A percentile compares a stretch with the other conserved stretches of the same genome.
These are phyloP conservation scores for Phlegmacium glaucopus DNA, from an alignment of 768 basidiomycete species.

Conservation along the genomic window DNA sequence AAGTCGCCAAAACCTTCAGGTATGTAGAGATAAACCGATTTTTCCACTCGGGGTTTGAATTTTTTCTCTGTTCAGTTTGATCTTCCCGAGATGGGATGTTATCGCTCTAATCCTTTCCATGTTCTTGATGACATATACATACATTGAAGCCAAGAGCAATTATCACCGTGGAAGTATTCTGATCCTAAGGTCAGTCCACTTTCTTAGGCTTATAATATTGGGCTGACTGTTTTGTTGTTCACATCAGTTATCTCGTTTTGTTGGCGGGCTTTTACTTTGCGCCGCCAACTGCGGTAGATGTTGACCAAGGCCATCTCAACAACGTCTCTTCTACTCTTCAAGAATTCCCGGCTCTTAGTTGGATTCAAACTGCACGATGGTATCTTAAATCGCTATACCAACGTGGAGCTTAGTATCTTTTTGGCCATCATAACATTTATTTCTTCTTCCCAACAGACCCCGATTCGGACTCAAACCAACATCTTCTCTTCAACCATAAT, in stretches of 20 bases:
- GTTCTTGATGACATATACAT: conserved; percentile 97
- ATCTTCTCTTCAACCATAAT: too few species aligned
- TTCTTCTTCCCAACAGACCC: too few species aligned
- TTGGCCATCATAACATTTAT: too few species aligned
- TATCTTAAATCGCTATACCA: conserved; percentile 24
- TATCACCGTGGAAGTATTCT: conserved; percentile 97
- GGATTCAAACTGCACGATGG: conserved; percentile 39
- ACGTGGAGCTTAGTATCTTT: too few species aligned
- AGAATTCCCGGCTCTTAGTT: conserved; percentile 35
- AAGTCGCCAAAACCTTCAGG: conserved; percentile 91
- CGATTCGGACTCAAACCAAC: too few species aligned
- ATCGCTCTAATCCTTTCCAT: conserved; percentile 92
- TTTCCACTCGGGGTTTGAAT: background rate
- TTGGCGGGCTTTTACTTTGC: conserved; percentile 92
- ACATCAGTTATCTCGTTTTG: conserved; percentile 82
- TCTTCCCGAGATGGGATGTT: conserved; percentile 98
- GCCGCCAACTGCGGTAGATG: conserved; percentile 43
- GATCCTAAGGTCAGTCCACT: conserved; percentile 70
- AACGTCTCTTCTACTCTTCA: too few species aligned
- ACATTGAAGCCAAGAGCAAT: conserved; percentile 98
- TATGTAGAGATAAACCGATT: conserved; percentile 38
- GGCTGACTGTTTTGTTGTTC: conserved; percentile 6
- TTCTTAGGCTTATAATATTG: background rate
- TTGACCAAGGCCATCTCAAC: conserved; percentile 35
- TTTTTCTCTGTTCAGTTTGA: conserved; percentile 53